These are phyloP conservation scores for Pharnaceum exiguum DNA, from an alignment of 148 eudicot genomes.

Conservation along the genomic window DNA sequence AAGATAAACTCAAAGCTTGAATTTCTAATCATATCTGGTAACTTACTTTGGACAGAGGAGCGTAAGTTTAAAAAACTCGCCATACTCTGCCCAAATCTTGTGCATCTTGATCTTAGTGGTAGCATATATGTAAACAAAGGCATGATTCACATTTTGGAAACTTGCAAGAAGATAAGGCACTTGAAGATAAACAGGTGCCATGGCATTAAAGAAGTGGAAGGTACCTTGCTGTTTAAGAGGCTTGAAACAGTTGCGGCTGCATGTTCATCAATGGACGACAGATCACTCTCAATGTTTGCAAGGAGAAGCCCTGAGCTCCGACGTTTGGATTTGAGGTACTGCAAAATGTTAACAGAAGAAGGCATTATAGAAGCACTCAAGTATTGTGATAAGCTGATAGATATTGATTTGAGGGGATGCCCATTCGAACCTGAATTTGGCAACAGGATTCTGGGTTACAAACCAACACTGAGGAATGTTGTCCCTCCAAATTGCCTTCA, in stretches of 20 bases:
- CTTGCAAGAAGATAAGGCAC: conserved; percentile 1
- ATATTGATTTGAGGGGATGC: conserved; percentile 3
- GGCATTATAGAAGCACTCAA: background rate
- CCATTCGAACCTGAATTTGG: conserved; percentile 1
- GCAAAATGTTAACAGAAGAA: background rate
- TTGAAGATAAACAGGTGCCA: background rate
- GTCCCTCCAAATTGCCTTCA: background rate
- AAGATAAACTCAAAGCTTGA: background rate
- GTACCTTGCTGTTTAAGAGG: conserved; percentile 7
- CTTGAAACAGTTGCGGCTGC: conserved; percentile 6
- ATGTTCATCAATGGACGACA: background rate
- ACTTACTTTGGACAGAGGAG: background rate
- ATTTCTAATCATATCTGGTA: conserved; percentile 7
- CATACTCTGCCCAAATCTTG: background rate
- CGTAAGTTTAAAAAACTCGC: background rate
- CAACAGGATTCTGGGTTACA: background rate
- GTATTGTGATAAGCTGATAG: background rate
- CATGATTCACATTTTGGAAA: conserved; percentile 1
- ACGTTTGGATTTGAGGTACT: conserved; percentile 1
- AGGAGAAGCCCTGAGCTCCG: conserved; percentile 11
- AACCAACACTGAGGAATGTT: background rate
- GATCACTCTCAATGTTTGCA: conserved; percentile 5
- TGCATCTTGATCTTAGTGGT: conserved; percentile 2
- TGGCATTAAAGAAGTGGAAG: background rate
- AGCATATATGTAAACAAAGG: background rate